Evolutionary conservation across 1,284 basidiomycete genomes (phyloP), one percentile per base, ranked within the genome.

Genomic region (Cerioporus squamosus): DNA sequence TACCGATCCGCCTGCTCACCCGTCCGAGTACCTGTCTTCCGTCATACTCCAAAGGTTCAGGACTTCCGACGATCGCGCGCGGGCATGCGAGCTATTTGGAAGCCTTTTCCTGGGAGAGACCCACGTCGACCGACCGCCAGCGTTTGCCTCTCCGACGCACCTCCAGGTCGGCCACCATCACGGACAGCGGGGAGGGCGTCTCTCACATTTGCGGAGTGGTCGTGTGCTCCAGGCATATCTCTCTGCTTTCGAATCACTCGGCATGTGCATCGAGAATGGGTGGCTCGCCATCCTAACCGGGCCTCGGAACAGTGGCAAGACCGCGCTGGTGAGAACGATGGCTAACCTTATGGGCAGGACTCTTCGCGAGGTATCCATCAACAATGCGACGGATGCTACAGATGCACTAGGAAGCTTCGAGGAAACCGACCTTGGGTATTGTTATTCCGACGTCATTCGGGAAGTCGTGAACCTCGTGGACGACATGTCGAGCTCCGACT

Each of bases 331-430:
- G 23, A 83, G 88, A 47, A 77, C 83, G 9, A 74, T 97, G 46
- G 94, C 97, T 20, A 76, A 85, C 49, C 75, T 89, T 31, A 84
- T 84, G 38, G 95, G 96, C 18, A 83, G 84, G 48, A 57, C 72
- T 17, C 79, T 98, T 0, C 82, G 83, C 44, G 91, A 94, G 71
- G 82, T 98, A 47, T 81, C 87, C 22, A 81, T 98, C 73, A 97
- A 93, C 72, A 88, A 86, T 47, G 90, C 94, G 7, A 95, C 94
- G 17, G 97, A 99, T 71, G 94, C 95, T 1, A 90, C 90, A 70
- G 97, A 99, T 74, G 89, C 99, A 38, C 78, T 99, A 40, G 97
- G 97, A 47, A 91, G 93, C 65, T 99, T 98, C 69, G 97, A 99
- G 75, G 97, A 99, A 75, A 86, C 89, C 36, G 88, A 93, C 69